These are phyloP conservation scores for Hericium alpestre DNA, from an alignment of 768 basidiomycete genomes.

Conservation along the genomic window DNA sequence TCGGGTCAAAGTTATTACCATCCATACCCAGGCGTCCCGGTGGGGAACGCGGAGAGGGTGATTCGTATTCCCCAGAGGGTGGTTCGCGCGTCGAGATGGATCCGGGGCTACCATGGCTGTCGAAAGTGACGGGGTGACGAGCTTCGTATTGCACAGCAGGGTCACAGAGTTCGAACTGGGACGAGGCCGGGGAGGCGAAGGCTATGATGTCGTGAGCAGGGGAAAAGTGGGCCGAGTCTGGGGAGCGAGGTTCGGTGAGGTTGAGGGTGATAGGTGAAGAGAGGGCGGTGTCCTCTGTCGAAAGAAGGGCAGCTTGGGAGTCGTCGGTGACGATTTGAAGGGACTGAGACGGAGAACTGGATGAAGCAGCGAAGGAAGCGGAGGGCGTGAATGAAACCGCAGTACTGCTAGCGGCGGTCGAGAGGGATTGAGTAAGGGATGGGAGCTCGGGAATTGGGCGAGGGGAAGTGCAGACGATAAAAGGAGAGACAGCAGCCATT, in stretches of 20 bases:
- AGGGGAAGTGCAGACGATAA: slow-evolving; percentile 5
- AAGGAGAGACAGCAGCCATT: neutral
- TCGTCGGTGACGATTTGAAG: too few relatives aligned
- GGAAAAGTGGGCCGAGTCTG: slow-evolving; percentile 12
- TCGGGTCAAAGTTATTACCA: too few relatives aligned
- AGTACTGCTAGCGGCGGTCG: slow-evolving; percentile 3
- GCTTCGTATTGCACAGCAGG: too few relatives aligned
- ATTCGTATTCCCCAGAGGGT: neutral
- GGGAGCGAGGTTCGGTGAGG: slow-evolving; percentile 10
- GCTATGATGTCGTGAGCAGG: slow-evolving; percentile 3
- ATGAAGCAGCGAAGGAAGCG: neutral
- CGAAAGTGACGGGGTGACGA: neutral
- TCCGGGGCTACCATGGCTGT: neutral
- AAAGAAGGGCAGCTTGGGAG: too few relatives aligned
- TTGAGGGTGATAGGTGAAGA: slow-evolving; percentile 2
- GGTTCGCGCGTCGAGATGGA: slow-evolving; percentile 2
- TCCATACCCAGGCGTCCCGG: too few relatives aligned
- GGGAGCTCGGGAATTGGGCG: slow-evolving; percentile 11
- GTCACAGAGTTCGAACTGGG: slow-evolving; percentile 6
- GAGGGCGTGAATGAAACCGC: neutral
- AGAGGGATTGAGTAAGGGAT: slow-evolving; percentile 10
- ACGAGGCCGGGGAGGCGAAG: slow-evolving; percentile 9
- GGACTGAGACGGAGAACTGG: too few relatives aligned
- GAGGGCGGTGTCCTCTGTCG: neutral
- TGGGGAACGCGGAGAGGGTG: neutral